Conservation (phyloP, 345 rosid species). For the Arabidopsis thaliana region TAIR10.1 NC_003070.9:26242501-26243000, state of each 20-base stretch:
- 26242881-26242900: conserved; percentile 4
- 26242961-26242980: conserved; percentile 5
- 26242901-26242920: background rate
- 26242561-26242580: conserved; percentile 46
- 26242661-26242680: conserved; percentile 16
- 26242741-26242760: conserved; percentile 17
- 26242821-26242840: no score
- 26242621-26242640: conserved; percentile 40
- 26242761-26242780: background rate
- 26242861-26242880: background rate
- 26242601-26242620: conserved; percentile 34
- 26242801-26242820: no score
- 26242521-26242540: conserved; percentile 25
- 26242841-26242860: no score
- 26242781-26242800: background rate
- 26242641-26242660: conserved; percentile 38
- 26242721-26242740: conserved; percentile 3
- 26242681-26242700: conserved; percentile 27
- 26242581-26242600: conserved; percentile 41
- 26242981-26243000: conserved; percentile 21
- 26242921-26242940: background rate
- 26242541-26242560: conserved; percentile 37
- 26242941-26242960: background rate
- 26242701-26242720: conserved; percentile 6
- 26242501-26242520: conserved; percentile 3